Evolutionary conservation across 1,284 basidiomycete species (phyloP).

Genomic region (Naganishia sp.): DNA sequence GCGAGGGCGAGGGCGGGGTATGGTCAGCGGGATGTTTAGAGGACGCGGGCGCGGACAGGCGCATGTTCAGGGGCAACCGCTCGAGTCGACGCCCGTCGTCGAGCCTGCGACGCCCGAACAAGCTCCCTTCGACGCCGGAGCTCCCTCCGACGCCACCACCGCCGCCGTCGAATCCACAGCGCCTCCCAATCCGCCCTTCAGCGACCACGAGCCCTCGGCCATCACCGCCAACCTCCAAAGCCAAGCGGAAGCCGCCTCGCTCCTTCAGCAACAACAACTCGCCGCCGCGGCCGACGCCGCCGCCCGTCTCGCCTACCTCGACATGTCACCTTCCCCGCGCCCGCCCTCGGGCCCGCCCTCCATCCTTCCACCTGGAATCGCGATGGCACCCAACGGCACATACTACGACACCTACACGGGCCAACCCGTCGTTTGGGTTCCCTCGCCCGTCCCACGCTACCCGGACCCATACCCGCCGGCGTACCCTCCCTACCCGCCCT

Average conservation of each 20-base stretch:
- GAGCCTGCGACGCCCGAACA: not conserved
- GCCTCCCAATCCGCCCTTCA: constrained; percentile 7
- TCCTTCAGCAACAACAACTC: constrained; percentile 30
- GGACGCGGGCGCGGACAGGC: constrained; percentile 54
- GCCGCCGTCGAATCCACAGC: constrained; percentile 13
- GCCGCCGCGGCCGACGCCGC: constrained; percentile 28
- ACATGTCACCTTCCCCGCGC: constrained; percentile 21
- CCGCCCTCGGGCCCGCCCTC: constrained; percentile 13
- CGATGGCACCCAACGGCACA: constrained; percentile 68
- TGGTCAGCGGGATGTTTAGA: constrained; percentile 23
- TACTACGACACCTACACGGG: constrained; percentile 75
- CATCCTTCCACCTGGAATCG: constrained; percentile 69
- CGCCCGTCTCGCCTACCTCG: constrained; percentile 16
- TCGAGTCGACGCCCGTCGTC: not conserved
- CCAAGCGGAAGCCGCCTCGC: constrained; percentile 32
- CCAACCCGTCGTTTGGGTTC: constrained; percentile 67
- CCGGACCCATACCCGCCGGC: constrained; percentile 37
- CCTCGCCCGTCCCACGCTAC: constrained; percentile 57
- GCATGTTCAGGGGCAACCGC: constrained; percentile 19
- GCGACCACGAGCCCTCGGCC: constrained; percentile 19
- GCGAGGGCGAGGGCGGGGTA: constrained; percentile 39
- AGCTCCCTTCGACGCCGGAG: not conserved
- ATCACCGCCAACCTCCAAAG: constrained; percentile 29
- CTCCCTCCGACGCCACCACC: not conserved
- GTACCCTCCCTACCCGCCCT: constrained; percentile 14